Base-by-base conservation (phyloP, 148 eudicot species). In the Silene latifolia region DNA sequence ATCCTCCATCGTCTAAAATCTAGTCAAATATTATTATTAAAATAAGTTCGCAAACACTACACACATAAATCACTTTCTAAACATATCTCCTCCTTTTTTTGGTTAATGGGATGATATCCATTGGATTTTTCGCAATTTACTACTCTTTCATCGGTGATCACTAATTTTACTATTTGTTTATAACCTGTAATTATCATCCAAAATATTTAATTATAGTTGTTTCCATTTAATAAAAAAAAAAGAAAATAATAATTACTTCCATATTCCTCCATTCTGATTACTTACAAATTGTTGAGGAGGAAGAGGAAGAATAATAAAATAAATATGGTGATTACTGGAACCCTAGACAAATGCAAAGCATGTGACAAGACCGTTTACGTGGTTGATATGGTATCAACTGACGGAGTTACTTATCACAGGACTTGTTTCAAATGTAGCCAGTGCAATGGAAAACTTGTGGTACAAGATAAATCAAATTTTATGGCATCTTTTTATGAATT, bases 321-420 rank as follows among this genome's bases (percentile, higher is more conserved):
- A 62, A 77, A 64, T 73, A 92, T 91, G 97, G 83, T 81, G 7
- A 84, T 87, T 63, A 89, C 82, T 32, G 97, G 98, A 35, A 89
- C 98, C 23, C 35, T 64, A 17, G 89, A 91, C 65, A 93, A 91
- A 89, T 93, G 98, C 85, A 89, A 87, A 68, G 86, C 85, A 11
- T 93, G 98, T 67, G 97, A 93, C n/a, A 91, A 93, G 53, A 88
- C 88, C 1, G 95, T 93, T 4, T 82, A 93, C 72, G 83, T 91
- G 61, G 84, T 87, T 18, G 98, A 93, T 35, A 76, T 87, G 95
- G 20, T 91, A 17, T 77, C 91, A 1, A 85, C 97, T 13, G 95
- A 93, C 74, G 97, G 98, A 15, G 74, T 85, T 69, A 79, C 88
- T 68, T 91, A 89, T 75, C 97, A 93, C 65, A 91, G 81, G 54